Percentiles rank a stretch among this genome's conserved stretches.
phyloP scores from a whole-genome alignment of 2,329 filamentous ascomycete genomes.

The Penicillium sp. region DNA sequence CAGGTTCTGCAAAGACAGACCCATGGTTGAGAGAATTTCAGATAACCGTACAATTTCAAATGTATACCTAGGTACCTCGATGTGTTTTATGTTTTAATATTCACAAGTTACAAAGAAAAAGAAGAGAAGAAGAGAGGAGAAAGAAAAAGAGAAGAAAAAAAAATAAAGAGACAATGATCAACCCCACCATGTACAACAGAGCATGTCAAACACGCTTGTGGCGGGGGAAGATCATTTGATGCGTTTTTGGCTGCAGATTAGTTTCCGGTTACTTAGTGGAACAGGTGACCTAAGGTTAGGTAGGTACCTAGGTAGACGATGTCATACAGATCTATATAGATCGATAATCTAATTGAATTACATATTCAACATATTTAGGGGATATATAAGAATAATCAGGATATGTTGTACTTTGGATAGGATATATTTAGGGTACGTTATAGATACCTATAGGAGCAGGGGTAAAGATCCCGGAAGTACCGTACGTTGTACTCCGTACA shows the following conservation, averaged over 20 bases:
- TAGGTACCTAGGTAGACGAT: no score
- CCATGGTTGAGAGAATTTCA: constrained; percentile 17
- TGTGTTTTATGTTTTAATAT: no score
- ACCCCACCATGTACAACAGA: constrained; percentile 11
- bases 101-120: not conserved
- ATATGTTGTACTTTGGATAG: not conserved
- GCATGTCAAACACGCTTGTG: constrained; percentile 4
- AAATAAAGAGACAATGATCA: not conserved
- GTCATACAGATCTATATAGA: no score
- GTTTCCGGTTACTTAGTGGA: not conserved
- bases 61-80: not conserved
- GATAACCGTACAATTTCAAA: not conserved
- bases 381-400: not conserved
- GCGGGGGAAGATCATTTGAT: constrained; percentile 9
- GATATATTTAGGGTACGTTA: not conserved
- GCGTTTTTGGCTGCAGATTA: not conserved
- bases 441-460: no score
- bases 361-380: not conserved
- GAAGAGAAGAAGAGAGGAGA: not conserved
- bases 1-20: constrained; percentile 19
- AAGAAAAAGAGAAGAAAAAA: not conserved
- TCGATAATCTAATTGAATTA: no score
- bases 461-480: no score
- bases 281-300: no score
- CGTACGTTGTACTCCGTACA: no score